phyloP scores from a whole-genome alignment of 108 stramenopile species.

The Phaeodactylum tricornutum region DNA sequence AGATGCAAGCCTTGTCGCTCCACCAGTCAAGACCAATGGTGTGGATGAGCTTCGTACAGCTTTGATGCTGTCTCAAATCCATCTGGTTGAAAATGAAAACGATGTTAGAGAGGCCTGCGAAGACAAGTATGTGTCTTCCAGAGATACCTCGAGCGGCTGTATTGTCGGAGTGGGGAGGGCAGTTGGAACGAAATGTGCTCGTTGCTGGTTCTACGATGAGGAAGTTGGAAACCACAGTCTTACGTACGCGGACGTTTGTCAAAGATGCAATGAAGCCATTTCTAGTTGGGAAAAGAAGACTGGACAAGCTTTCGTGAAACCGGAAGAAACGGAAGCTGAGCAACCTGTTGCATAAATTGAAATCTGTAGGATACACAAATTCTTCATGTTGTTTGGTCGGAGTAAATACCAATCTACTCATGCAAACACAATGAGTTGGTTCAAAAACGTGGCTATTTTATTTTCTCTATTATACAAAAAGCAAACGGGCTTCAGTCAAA shows the following conservation, averaged over 20 bases:
- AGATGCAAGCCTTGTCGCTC: slow-evolving; percentile 57
- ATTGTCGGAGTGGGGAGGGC: slow-evolving; percentile 76
- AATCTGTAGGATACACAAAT: too few relatives aligned
- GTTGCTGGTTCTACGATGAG: slow-evolving; percentile 88
- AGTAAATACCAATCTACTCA: too few relatives aligned
- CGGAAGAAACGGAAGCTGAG: slow-evolving; percentile 22
- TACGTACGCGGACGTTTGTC: slow-evolving; percentile 62
- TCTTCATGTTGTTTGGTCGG: too few relatives aligned
- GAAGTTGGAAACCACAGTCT: slow-evolving; percentile 49
- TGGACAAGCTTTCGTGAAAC: slow-evolving; percentile 44
- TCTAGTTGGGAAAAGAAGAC: slow-evolving; percentile 60
- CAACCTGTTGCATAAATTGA: slow-evolving; percentile 27
- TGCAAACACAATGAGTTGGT: too few relatives aligned
- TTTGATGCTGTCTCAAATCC: slow-evolving; percentile 81
- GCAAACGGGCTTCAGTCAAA: slow-evolving; percentile 59
- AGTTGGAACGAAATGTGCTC: slow-evolving; percentile 70
- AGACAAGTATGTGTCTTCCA: slow-evolving; percentile 45
- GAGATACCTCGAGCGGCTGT: slow-evolving; percentile 56
- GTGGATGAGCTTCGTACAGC: slow-evolving; percentile 84
- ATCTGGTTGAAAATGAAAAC: slow-evolving; percentile 52
- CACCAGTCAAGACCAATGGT: slow-evolving; percentile 77
- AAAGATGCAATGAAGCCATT: slow-evolving; percentile 78
- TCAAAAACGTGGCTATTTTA: too few relatives aligned
- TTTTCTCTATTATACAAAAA: too few relatives aligned
- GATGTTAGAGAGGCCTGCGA: slow-evolving; percentile 39